Base-by-base conservation (phyloP, 1,284 basidiomycete species). In the Sanghuangporus weigelae region DNA sequence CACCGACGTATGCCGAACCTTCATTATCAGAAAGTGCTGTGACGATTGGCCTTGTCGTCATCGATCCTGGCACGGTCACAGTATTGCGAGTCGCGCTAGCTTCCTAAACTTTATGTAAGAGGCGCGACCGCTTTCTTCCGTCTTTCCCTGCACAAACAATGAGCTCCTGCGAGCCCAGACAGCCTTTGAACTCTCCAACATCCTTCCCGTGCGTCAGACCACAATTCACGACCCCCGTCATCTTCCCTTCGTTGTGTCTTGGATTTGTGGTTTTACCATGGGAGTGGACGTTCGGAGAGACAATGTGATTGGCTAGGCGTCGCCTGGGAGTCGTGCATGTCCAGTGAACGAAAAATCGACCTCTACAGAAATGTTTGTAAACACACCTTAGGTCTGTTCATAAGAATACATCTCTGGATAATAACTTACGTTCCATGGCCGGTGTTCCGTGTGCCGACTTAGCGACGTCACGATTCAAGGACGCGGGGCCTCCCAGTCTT, bases 261-360 rank as follows among this genome's bases (percentile, higher is more conserved):
- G 31, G 8, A 38, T 16, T 57, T 31, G 42, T 26, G 23, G n/a
- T 38, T 42, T 49, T 62, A 62, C 60, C 60, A 62, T 62, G 60
- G 60, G 60, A 62, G 60, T 62, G 60, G 60, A 62, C 60, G 60
- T 62, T 48, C 35, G 58, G 53, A 49, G 50, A 48, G 51, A 42
- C 21, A 26, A n/a, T 38, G 38, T 12, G 53, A 38, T 38, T 38
- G 36, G 16, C 53, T n/a, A 5, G 16, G 31, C 26, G n/a, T 35
- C 31, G 16, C 5, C 53, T 54, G 31, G 26, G 36, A n/a, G 31
- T 54, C 5, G 14, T 54, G 53, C 38, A 36, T 5, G 21, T 26
- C 8, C 36, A 31, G 3, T 54, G 19, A 36, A 19, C 19, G 49
- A 26, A 51, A 8, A 23, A 44, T 23, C 23, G 7, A 23, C 21